Percentiles rank a stretch among this genome's conserved stretches.
These are phyloP conservation scores for Aspergillus fischeri DNA, from an alignment of 2,329 filamentous ascomycete genomes.

Conservation along the genomic window DNA sequence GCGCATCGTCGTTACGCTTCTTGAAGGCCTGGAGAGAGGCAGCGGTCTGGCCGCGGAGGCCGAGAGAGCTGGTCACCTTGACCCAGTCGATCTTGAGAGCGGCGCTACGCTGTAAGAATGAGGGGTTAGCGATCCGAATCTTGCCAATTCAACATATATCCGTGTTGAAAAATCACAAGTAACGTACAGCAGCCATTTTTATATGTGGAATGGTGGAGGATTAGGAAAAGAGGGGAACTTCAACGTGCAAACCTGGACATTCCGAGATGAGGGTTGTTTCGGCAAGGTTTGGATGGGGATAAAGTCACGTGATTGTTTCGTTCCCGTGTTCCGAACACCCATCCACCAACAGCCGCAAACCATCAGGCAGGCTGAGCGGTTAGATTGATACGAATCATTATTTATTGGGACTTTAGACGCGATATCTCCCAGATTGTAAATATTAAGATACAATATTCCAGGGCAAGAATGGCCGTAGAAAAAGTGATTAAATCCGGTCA, in stretches of 20 bases:
- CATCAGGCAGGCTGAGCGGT: not conserved
- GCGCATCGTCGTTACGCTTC: constrained; percentile 98
- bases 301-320: constrained; percentile 26
- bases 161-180: not conserved
- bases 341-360: constrained; percentile 1
- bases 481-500: constrained; percentile 13
- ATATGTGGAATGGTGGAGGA: constrained; percentile 23
- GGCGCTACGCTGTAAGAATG: constrained; percentile 73
- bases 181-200: constrained; percentile 44
- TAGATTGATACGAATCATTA: not conserved
- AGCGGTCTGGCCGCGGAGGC: constrained; percentile 92
- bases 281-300: constrained; percentile 36
- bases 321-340: constrained; percentile 25
- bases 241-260: constrained; percentile 33
- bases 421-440: not conserved
- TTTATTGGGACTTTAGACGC: not conserved
- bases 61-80: constrained; percentile 89
- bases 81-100: constrained; percentile 99
- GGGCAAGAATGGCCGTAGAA: not conserved
- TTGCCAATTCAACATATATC: not conserved
- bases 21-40: constrained; percentile 93
- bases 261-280: constrained; percentile 34
- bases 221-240: constrained; percentile 28
- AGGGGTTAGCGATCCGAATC: constrained; percentile 19
- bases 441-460: not conserved